Base-by-base conservation (phyloP, 2,329 filamentous ascomycete species). In the Parascedosporium putredinis region DNA sequence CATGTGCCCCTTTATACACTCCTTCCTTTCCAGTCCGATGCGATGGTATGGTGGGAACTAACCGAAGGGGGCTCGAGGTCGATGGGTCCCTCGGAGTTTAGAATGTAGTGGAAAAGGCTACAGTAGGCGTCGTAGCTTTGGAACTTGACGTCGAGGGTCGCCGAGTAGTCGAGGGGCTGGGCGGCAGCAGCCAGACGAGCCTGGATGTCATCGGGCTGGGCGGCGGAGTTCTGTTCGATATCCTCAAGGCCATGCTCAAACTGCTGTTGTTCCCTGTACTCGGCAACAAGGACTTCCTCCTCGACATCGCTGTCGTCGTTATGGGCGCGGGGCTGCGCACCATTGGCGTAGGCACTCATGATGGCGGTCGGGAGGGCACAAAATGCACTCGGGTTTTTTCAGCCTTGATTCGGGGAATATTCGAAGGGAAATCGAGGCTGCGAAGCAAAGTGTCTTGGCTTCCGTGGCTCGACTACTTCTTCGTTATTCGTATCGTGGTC, bases 61-160 rank as follows among this genome's bases (percentile, higher is more conserved):
- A 96, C 91, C 67, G 90, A 95, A 59, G 93, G 93, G 57, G 91
- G 86, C 69, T 98, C 93, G 59, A 98, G 76, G 65, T 98, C 93
- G 53, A 98, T 91, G 14, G 93, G 93, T n/a, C 93, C 93, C 59
- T 97, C 93, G 47, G 91, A 97, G 79, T 98, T 98, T 65, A 98
- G 76, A 68, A 98, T 96, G 72, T 88, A 97, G 75, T 98, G 93
- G 76, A 98, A 98, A 60, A 98, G 76, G 70, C 88, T 95, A 83
- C 93, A 98, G 79, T 98, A 98, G 67, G 88, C 88, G 74, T 98
- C 93, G 77, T 98, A 98, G 74, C 90, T 96, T 68, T 88, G 84
- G 74, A 97, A 96, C 74, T 97, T 97, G 68, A 88, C 87, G 70
- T 97, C 93, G 51, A 98, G 79, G 29, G 90, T 88, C 45, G 93